A percentile compares a stretch with the other conserved stretches of the same genome.
These are phyloP conservation scores for Cryphonectria radicalis DNA, from an alignment of 2,329 filamentous ascomycete genomes.

Conservation along the genomic window DNA sequence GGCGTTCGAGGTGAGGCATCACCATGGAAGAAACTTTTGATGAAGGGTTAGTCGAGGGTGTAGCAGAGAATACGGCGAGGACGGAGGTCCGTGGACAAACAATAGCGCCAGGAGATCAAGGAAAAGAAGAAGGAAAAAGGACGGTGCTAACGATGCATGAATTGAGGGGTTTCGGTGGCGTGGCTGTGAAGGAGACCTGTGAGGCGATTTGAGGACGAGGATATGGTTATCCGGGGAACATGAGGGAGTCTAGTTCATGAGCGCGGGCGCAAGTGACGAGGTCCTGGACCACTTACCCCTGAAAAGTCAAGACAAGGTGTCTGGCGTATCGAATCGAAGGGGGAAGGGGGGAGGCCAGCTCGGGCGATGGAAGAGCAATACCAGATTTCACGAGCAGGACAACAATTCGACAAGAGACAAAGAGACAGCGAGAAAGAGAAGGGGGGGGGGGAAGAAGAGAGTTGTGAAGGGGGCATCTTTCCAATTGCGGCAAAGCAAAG, in stretches of 20 bases:
- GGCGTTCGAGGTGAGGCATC: slow-evolving; percentile 2
- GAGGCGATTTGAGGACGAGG: slow-evolving; percentile 34
- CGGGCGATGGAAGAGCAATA: slow-evolving; percentile 27
- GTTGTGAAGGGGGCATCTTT: slow-evolving; percentile 37
- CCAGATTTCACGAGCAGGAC: slow-evolving; percentile 6
- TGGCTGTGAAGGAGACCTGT: slow-evolving; percentile 39
- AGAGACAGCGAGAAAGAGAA: slow-evolving; percentile 32
- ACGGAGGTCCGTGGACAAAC: slow-evolving; percentile 29
- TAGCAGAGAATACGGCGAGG: slow-evolving; percentile 26
- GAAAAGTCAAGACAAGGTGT: slow-evolving; percentile 5
- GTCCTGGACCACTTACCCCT: slow-evolving; percentile 30
- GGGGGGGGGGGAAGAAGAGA: slow-evolving; percentile 29
- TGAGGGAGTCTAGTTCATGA: slow-evolving; percentile 30
- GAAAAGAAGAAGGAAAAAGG: slow-evolving; percentile 28
- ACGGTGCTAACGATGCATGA: slow-evolving; percentile 41
- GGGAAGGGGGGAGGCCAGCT: slow-evolving; percentile 30
- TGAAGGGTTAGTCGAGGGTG: slow-evolving; percentile 2
- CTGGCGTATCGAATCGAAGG: slow-evolving; percentile 32
- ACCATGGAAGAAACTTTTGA: background rate
- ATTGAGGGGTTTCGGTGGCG: slow-evolving; percentile 36
- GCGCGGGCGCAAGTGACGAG: slow-evolving; percentile 29
- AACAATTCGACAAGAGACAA: slow-evolving; percentile 29
- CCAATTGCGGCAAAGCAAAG: slow-evolving; percentile 38
- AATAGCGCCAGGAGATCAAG: slow-evolving; percentile 26
- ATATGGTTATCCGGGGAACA: slow-evolving; percentile 29